Base-by-base conservation (phyloP, 1,284 basidiomycete genomes). In the Sporisorium reilianum region DNA sequence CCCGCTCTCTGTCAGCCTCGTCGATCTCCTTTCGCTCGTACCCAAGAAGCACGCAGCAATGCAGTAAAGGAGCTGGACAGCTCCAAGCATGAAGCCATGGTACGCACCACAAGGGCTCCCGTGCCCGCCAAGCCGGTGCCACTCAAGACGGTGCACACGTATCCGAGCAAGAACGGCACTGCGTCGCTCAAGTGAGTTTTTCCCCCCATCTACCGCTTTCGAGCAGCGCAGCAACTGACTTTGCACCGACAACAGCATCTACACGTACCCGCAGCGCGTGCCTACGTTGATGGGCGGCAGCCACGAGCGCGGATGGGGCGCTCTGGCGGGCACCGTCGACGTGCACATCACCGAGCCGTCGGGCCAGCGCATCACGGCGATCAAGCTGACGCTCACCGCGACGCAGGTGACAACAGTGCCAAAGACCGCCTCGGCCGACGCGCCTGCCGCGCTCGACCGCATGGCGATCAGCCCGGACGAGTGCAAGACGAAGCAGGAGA, bases 261-360 rank as follows among this genome's bases (percentile, higher is more conserved):
- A 52, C 44, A 68, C 76, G 1, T 64, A 63, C 30, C 80, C 80
- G 0, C 80, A 80, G 55, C 70, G 71, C 20, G 64, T 72, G 0
- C 78, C 79, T 10, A 80, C 80, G 10, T 81, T 75, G 56, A 79
- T 80, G 79, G 79, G 80, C 3, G 80, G 78, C 16, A 75, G 68
- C 28, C 57, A 70, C 22, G 61, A 76, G 41, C 58, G 80, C 18
- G 79, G 77, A 16, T 66, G 69, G 55, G 80, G 80, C 12, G 58
- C 74, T 5, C n/a, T 81, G n/a, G 52, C 58, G 9, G 80, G 80
- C 22, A 58, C 44, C 6, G 62, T 80, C 25, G 55, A 58, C 9
- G 18, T 81, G 22, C 45, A 65, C 9, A 54, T 74, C 46, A 52
- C 51, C 23, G 72, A 78, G 0, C 63, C 75, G 25, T 55, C 68